Conservation (phyloP, 2,329 filamentous ascomycete genomes). For the Penicillium vulpinum region DNA sequence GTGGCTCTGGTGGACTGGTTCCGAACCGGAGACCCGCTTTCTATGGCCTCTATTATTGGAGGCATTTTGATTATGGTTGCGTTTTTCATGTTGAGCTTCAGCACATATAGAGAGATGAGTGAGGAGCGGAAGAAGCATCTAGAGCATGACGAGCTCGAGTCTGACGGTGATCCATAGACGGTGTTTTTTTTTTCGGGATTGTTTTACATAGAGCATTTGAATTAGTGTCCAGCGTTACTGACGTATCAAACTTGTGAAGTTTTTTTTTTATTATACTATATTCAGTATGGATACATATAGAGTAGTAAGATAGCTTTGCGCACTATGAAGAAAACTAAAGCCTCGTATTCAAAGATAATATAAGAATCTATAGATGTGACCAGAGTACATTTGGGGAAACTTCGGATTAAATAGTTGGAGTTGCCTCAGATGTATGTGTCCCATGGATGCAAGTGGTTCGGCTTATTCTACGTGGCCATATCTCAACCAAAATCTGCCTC, state of each 20-base stretch:
- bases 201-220: conserved; percentile 1
- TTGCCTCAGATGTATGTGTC: too few species aligned
- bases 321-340: too few species aligned
- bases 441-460: too few species aligned
- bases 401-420: too few species aligned
- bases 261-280: too few species aligned
- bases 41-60: conserved; percentile 73
- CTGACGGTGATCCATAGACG: conserved; percentile 43
- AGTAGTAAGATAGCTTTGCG: too few species aligned
- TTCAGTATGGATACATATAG: too few species aligned
- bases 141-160: conserved; percentile 44
- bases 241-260: background rate
- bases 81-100: conserved; percentile 84
- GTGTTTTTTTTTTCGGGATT: background rate
- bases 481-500: too few species aligned
- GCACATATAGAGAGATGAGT: conserved; percentile 89
- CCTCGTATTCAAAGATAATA: too few species aligned
- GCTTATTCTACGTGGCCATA: too few species aligned
- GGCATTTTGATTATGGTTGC: conserved; percentile 84
- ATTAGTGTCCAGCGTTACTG: conserved; percentile 6
- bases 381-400: too few species aligned
- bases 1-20: conserved; percentile 91
- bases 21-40: conserved; percentile 74
- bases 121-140: conserved; percentile 70
- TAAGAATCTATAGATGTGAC: too few species aligned